Evolutionary conservation across 306 rosid genomes (phyloP).

Genomic region (Prosopis cineraria): DNA sequence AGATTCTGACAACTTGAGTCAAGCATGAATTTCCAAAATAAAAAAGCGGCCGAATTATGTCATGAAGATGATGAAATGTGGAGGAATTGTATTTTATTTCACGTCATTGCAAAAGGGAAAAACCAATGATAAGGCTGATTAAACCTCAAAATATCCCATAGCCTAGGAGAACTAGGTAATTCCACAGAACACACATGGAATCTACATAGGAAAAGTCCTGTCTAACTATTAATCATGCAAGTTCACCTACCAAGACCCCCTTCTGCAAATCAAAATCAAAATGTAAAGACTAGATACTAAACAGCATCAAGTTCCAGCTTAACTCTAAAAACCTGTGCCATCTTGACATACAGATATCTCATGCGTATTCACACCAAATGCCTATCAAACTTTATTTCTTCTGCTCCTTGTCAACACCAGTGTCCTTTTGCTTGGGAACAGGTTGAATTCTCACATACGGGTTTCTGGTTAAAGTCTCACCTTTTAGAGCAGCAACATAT

Average conservation of each 20-base stretch:
- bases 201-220: background rate
- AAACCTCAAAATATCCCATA: constrained; percentile 6
- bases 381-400: constrained; percentile 44
- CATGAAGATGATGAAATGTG: background rate
- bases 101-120: background rate
- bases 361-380: constrained; percentile 21
- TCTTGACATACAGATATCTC: background rate
- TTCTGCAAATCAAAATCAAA: constrained; percentile 1
- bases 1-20: too few species aligned
- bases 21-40: too few species aligned
- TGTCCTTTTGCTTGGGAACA: constrained; percentile 47
- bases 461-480: constrained; percentile 80
- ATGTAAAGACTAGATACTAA: background rate
- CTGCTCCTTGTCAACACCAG: constrained; percentile 37
- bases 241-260: background rate
- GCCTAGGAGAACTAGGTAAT: constrained; percentile 9
- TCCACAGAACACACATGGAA: constrained; percentile 15
- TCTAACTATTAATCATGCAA: background rate
- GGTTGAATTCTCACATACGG: constrained; percentile 91
- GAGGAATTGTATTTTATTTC: background rate
- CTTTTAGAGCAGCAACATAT: constrained; percentile 79
- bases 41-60: too few species aligned
- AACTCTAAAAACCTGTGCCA: background rate
- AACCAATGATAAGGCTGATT: background rate
- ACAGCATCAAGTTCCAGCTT: too few species aligned